Evolutionary conservation across 345 rosid species (phyloP).

Genomic region (Combretum micranthum): DNA sequence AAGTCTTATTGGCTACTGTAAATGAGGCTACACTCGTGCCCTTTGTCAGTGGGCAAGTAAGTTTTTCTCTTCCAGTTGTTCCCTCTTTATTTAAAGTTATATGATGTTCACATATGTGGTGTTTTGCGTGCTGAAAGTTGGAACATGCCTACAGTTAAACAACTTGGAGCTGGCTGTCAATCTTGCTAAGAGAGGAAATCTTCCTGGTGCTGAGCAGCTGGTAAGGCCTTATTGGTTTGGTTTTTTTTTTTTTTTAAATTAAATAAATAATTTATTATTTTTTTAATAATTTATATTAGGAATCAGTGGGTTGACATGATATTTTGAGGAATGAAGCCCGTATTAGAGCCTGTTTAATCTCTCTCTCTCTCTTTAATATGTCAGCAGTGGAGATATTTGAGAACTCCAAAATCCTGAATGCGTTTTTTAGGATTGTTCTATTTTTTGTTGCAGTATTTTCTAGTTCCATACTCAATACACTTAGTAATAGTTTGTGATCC

Average conservation of each 20-base stretch:
- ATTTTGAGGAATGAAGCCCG: no score
- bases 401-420: no score
- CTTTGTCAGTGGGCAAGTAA: constrained; percentile 95
- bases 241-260: neutral
- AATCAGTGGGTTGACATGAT: no score
- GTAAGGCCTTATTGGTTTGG: constrained; percentile 24
- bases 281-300: no score
- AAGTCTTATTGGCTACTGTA: constrained; percentile 80
- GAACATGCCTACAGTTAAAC: constrained; percentile 53
- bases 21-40: constrained; percentile 93
- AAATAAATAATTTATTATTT: no score
- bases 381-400: no score
- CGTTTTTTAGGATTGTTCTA: no score
- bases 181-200: constrained; percentile 99
- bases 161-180: constrained; percentile 98
- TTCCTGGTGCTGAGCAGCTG: constrained; percentile 99
- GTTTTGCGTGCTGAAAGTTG: constrained; percentile 7
- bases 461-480: no score
- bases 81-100: constrained; percentile 3
- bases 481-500: no score
- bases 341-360: no score
- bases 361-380: no score
- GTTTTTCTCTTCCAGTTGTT: neutral
- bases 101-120: constrained; percentile 10
- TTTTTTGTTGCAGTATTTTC: no score